phyloP scores from a whole-genome alignment of 768 basidiomycete genomes.

The Fistulinella prunicolor region DNA sequence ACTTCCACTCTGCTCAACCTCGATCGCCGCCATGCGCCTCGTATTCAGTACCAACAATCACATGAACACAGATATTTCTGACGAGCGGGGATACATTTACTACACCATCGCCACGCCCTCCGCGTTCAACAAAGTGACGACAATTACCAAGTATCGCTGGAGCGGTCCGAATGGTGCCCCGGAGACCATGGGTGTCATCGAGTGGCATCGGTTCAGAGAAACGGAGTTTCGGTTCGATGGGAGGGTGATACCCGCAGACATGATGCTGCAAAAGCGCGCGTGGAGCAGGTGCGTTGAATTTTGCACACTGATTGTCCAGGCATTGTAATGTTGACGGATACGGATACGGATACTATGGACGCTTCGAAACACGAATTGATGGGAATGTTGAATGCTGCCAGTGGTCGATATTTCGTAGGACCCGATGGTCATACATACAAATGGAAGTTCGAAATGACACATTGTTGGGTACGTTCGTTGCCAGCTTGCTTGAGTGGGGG shows the following conservation, averaged over 20 bases:
- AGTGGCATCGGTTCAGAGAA: constrained; percentile 22
- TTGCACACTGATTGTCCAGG: background rate
- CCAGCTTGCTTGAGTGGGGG: background rate
- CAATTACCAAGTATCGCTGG: constrained; percentile 25
- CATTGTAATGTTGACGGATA: too few species aligned
- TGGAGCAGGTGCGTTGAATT: constrained; percentile 19
- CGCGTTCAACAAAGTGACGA: constrained; percentile 18
- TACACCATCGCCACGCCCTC: constrained; percentile 21
- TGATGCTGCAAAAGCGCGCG: constrained; percentile 10
- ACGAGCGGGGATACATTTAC: constrained; percentile 15
- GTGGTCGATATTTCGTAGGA: constrained; percentile 34
- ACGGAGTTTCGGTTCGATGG: constrained; percentile 19
- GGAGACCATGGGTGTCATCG: constrained; percentile 25
- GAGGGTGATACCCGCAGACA: background rate
- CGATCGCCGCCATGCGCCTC: constrained; percentile 24
- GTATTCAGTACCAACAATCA: constrained; percentile 18
- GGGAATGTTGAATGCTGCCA: constrained; percentile 3
- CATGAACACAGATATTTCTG: constrained; percentile 21
- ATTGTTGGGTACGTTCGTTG: constrained; percentile 25
- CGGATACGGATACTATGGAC: too few species aligned
- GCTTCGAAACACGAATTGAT: background rate
- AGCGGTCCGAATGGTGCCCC: constrained; percentile 10
- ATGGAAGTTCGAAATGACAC: constrained; percentile 28
- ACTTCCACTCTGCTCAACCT: too few species aligned
- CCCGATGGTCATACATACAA: constrained; percentile 31